Percentiles rank a stretch among this genome's conserved stretches.
phyloP scores from a whole-genome alignment of 2,329 filamentous ascomycete genomes.

The Phialophora tarda region DNA sequence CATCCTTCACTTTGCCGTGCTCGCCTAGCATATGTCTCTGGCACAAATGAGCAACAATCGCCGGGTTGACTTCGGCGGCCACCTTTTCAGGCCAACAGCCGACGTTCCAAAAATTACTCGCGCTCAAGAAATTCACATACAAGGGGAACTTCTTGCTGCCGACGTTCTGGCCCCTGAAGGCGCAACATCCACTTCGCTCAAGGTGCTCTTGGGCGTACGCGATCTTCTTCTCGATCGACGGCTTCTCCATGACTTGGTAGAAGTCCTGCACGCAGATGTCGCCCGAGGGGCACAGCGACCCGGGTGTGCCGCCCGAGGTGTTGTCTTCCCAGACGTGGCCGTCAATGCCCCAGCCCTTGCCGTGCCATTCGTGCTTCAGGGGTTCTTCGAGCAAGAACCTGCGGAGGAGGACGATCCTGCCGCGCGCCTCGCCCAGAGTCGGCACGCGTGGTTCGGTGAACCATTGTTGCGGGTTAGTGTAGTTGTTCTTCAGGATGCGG shows the following conservation, averaged over 20 bases:
- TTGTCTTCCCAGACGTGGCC: conserved; percentile 83
- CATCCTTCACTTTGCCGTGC: conserved; percentile 52
- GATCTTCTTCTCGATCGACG: conserved; percentile 82
- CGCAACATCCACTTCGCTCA: conserved; percentile 57
- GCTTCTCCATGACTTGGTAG: conserved; percentile 79
- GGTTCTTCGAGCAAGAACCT: conserved; percentile 71
- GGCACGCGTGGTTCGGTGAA: conserved; percentile 79
- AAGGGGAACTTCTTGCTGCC: conserved; percentile 62
- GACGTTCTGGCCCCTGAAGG: conserved; percentile 52
- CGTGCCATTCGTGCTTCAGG: conserved; percentile 53
- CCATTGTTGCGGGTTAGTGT: conserved; percentile 71
- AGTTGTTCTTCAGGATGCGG: conserved; percentile 73
- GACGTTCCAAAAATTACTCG: conserved; percentile 91
- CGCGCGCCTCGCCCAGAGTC: conserved; percentile 75
- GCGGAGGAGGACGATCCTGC: conserved; percentile 82
- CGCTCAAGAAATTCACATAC: conserved; percentile 88
- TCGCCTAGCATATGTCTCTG: conserved; percentile 53
- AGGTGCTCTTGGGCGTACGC: conserved; percentile 74
- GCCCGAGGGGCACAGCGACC: conserved; percentile 72
- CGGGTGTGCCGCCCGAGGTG: conserved; percentile 60
- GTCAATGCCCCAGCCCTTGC: conserved; percentile 63
- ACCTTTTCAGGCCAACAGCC: conserved; percentile 94
- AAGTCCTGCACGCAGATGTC: conserved; percentile 90
- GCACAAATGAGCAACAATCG: conserved; percentile 65
- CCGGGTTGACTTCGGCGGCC: conserved; percentile 84